A percentile compares a stretch with the other conserved stretches of the same genome.
phyloP scores from a whole-genome alignment of 257 asterid species.

The Gentiana dahurica region DNA sequence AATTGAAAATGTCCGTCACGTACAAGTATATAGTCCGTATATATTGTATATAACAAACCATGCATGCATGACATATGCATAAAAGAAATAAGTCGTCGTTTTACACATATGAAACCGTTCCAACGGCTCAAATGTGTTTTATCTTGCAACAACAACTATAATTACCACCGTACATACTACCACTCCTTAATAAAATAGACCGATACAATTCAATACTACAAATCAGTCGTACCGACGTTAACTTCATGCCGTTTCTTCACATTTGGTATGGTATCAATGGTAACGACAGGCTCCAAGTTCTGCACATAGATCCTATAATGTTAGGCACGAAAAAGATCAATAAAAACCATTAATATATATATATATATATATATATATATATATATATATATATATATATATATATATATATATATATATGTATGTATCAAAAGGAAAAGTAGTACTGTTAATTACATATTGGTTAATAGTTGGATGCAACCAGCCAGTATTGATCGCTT shows the following conservation, averaged over 20 bases:
- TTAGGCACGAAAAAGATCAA: neutral
- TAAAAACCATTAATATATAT: neutral
- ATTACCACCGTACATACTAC: too few species aligned
- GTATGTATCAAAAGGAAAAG: neutral
- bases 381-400: neutral
- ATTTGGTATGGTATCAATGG: constrained; percentile 48
- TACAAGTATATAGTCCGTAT: neutral
- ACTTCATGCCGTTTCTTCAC: constrained; percentile 57
- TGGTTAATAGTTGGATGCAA: constrained; percentile 85
- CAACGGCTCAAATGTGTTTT: too few species aligned
- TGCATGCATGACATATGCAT: too few species aligned
- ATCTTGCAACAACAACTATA: too few species aligned
- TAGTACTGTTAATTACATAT: constrained; percentile 27
- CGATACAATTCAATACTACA: neutral
- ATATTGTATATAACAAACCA: neutral
- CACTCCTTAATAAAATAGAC: too few species aligned
- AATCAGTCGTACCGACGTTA: constrained; percentile 46
- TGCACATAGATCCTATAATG: neutral
- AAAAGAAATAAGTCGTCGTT: too few species aligned
- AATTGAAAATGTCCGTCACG: neutral
- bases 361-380: neutral
- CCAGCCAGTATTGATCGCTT: constrained; percentile 90
- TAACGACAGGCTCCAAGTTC: constrained; percentile 21
- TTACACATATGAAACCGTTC: too few species aligned
- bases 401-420: neutral